phyloP scores from a whole-genome alignment of 495 filamentous ascomycete species.

The Neurospora pannonica region DNA sequence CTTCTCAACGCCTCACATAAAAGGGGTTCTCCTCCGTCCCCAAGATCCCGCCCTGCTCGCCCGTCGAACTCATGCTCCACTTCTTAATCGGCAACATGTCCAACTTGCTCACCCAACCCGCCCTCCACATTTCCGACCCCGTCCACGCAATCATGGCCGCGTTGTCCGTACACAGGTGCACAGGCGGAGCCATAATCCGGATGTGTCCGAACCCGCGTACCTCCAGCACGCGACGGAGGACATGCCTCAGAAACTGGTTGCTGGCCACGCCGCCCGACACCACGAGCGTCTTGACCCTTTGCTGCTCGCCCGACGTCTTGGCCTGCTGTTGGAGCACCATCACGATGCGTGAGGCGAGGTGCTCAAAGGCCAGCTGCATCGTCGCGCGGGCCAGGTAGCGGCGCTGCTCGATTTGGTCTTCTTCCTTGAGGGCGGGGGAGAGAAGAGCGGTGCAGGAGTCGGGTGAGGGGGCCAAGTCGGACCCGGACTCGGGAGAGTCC shows the following conservation, averaged over 20 bases:
- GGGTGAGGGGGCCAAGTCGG: conserved; percentile 12
- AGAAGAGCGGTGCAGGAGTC: background rate
- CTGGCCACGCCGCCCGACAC: conserved; percentile 84
- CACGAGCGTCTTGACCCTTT: conserved; percentile 52
- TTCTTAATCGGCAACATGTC: conserved; percentile 51
- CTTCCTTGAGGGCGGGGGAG: background rate
- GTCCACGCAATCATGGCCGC: conserved; percentile 98
- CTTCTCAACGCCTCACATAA: conserved; percentile 16
- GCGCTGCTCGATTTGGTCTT: conserved; percentile 37
- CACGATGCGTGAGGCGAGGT: conserved; percentile 63
- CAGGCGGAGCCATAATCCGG: conserved; percentile 62
- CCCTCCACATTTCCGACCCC: conserved; percentile 83
- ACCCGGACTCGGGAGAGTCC: background rate
- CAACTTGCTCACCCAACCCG: conserved; percentile 57
- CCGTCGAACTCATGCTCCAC: conserved; percentile 66
- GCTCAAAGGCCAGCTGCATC: conserved; percentile 82
- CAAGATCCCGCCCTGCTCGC: conserved; percentile 43
- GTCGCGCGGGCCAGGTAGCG: conserved; percentile 53
- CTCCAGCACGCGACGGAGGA: conserved; percentile 55
- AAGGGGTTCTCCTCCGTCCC: conserved; percentile 25
- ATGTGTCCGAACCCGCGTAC: conserved; percentile 53
- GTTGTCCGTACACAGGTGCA: conserved; percentile 79
- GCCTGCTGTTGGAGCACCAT: conserved; percentile 43
- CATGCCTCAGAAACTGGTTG: conserved; percentile 63
- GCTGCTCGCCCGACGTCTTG: background rate